A percentile compares a stretch with the other conserved stretches of the same genome.
Evolutionary conservation across 768 basidiomycete species (phyloP).

Genomic region (Pleurotus platypus): DNA sequence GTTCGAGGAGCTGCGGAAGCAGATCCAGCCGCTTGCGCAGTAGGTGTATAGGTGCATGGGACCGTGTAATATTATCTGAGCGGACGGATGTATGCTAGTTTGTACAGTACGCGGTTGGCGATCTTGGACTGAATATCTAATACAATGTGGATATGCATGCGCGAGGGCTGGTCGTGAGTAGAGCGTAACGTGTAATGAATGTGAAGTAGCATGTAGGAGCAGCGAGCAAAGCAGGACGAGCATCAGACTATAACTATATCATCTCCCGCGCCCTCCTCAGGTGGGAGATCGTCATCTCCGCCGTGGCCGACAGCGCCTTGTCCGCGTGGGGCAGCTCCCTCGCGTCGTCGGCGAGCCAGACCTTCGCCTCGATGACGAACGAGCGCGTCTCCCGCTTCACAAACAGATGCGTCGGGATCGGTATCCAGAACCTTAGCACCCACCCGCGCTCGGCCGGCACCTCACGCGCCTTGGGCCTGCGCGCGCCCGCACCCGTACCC

Average conservation of each 20-base stretch:
- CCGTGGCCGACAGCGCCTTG: slow-evolving; percentile 17
- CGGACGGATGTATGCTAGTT: background rate
- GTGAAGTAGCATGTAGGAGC: too few relatives aligned
- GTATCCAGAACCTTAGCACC: slow-evolving; percentile 40
- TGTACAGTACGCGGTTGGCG: background rate
- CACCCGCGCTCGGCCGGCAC: slow-evolving; percentile 19
- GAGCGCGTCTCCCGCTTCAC: slow-evolving; percentile 40
- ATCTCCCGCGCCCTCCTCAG: slow-evolving; percentile 37
- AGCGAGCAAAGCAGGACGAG: background rate
- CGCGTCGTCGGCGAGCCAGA: slow-evolving; percentile 31
- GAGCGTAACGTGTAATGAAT: too few relatives aligned
- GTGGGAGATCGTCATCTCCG: slow-evolving; percentile 41
- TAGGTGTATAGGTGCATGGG: background rate
- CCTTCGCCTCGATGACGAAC: slow-evolving; percentile 34
- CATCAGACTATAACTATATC: slow-evolving; percentile 8
- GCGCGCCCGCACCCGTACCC: background rate
- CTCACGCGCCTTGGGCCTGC: background rate
- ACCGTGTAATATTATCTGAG: background rate
- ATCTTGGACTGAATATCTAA: background rate
- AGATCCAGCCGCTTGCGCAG: slow-evolving; percentile 17
- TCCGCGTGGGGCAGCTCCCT: slow-evolving; percentile 12
- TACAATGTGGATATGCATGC: background rate
- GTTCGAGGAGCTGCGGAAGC: slow-evolving; percentile 47
- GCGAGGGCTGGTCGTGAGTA: too few relatives aligned
- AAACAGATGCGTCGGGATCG: slow-evolving; percentile 45